Conservation (phyloP, 2,329 filamentous ascomycete species). For the Sporothrix curviconia region DNA sequence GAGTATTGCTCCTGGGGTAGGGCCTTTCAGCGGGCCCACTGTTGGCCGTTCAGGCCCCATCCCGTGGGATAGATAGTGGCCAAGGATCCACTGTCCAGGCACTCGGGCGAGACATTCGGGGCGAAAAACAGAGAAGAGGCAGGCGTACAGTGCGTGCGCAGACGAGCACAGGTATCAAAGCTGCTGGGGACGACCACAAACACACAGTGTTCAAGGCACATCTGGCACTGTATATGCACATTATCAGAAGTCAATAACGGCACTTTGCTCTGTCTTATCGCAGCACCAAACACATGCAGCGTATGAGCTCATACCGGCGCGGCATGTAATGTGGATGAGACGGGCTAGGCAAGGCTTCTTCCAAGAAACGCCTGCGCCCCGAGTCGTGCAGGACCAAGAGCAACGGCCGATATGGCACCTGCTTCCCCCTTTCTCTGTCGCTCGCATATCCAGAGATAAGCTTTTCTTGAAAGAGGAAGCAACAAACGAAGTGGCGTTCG, state of each 20-base stretch:
- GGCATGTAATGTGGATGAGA: too few relatives aligned
- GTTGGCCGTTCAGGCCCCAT: neutral
- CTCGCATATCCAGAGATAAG: too few relatives aligned
- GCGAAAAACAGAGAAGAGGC: neutral
- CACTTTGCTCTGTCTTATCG: neutral
- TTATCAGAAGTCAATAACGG: neutral
- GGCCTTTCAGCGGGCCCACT: too few relatives aligned
- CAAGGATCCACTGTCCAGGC: neutral
- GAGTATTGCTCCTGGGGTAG: too few relatives aligned
- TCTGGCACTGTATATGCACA: neutral
- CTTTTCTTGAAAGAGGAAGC: too few relatives aligned
- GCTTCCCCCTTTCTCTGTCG: too few relatives aligned
- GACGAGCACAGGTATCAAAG: neutral
- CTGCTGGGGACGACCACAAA: neutral
- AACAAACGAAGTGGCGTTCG: too few relatives aligned
- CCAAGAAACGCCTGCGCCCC: too few relatives aligned
- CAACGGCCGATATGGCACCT: too few relatives aligned
- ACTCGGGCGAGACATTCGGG: neutral
- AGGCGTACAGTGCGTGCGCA: neutral
- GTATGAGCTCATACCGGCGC: too few relatives aligned
- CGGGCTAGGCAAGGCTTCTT: too few relatives aligned
- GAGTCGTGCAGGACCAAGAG: too few relatives aligned
- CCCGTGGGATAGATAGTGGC: neutral
- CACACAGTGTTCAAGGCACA: neutral
- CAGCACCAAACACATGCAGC: neutral